A percentile compares a stretch with the other conserved stretches of the same genome.
phyloP scores from a whole-genome alignment of 257 asterid genomes.

The Fraxinus cuspidata region DNA sequence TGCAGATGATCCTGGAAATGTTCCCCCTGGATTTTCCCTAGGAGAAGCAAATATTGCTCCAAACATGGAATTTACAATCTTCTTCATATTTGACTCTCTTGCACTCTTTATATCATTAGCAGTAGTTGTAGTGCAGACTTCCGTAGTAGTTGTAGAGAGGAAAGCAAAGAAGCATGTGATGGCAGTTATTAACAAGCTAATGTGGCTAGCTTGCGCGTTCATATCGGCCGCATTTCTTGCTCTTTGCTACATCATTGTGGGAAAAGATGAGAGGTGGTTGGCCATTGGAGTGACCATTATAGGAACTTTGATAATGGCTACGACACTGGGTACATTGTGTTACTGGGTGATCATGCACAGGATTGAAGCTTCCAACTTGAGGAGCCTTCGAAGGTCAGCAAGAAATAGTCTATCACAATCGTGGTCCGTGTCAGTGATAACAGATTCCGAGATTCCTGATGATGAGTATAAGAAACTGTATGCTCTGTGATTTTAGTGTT shows the following conservation, averaged over 20 bases:
- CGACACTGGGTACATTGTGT: conserved; percentile 68
- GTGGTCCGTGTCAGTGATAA: conserved; percentile 45
- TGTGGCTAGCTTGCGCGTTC: conserved; percentile 81
- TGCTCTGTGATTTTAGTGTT: conserved; percentile 45
- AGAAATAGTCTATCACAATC: conserved; percentile 56
- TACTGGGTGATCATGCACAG: conserved; percentile 70
- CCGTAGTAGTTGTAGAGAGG: conserved; percentile 70
- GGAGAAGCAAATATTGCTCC: conserved; percentile 75
- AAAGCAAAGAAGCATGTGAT: conserved; percentile 62
- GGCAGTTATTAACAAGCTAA: conserved; percentile 78
- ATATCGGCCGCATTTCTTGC: conserved; percentile 67
- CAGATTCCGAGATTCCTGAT: conserved; percentile 53
- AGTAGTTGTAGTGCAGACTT: conserved; percentile 77
- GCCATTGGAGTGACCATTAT: conserved; percentile 58
- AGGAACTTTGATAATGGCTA: conserved; percentile 64
- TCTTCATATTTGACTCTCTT: conserved; percentile 66
- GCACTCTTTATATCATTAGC: conserved; percentile 80
- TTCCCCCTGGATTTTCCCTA: conserved; percentile 36
- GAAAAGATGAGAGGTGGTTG: conserved; percentile 54
- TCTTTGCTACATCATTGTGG: conserved; percentile 58
- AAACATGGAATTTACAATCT: conserved; percentile 44
- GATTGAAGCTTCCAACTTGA: conserved; percentile 68
- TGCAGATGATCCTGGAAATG: conserved; percentile 30
- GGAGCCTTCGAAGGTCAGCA: conserved; percentile 50
- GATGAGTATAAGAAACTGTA: conserved; percentile 60